A percentile compares a stretch with the other conserved stretches of the same genome.
Conservation (phyloP, 192 early-diverging fungal genomes). For the Podila epicladia region DNA sequence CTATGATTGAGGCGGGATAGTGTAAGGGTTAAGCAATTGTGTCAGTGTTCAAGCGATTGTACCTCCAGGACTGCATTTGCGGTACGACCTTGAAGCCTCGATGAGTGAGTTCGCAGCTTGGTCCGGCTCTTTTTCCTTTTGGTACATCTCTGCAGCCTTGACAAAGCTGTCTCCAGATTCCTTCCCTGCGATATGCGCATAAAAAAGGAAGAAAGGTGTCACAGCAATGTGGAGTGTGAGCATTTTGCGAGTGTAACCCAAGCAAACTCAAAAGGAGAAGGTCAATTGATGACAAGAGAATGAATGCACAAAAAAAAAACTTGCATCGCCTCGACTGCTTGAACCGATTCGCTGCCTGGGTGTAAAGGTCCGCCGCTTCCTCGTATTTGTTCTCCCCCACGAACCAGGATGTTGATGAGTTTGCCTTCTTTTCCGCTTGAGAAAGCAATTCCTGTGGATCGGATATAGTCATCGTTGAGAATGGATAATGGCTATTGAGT, state of each 20-base stretch:
- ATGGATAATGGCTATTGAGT: background rate
- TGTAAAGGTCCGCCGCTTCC: constrained; percentile 94
- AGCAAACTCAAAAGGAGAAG: no score
- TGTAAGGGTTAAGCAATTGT: background rate
- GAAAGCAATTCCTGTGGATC: constrained; percentile 68
- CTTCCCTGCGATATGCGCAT: constrained; percentile 65
- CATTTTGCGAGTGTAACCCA: no score
- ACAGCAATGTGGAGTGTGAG: background rate
- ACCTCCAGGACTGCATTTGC: constrained; percentile 82
- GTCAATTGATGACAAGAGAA: no score
- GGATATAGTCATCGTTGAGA: constrained; percentile 52
- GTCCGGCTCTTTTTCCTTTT: constrained; percentile 80
- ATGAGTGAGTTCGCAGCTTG: constrained; percentile 88
- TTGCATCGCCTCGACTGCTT: constrained; percentile 90
- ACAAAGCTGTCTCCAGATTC: constrained; percentile 95
- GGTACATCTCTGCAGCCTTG: constrained; percentile 82
- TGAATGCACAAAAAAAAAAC: constrained; percentile 3
- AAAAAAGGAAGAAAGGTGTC: background rate
- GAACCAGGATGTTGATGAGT: constrained; percentile 70
- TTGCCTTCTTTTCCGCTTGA: constrained; percentile 78
- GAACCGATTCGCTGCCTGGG: constrained; percentile 91
- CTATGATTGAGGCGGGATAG: background rate
- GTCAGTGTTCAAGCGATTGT: background rate
- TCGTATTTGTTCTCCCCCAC: constrained; percentile 84
- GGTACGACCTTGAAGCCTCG: constrained; percentile 90